Percentiles rank a stretch among this genome's conserved stretches.
These are phyloP conservation scores for Panicum miliaceum DNA, from an alignment of 176 grass and related monocot genomes.

Conservation along the genomic window DNA sequence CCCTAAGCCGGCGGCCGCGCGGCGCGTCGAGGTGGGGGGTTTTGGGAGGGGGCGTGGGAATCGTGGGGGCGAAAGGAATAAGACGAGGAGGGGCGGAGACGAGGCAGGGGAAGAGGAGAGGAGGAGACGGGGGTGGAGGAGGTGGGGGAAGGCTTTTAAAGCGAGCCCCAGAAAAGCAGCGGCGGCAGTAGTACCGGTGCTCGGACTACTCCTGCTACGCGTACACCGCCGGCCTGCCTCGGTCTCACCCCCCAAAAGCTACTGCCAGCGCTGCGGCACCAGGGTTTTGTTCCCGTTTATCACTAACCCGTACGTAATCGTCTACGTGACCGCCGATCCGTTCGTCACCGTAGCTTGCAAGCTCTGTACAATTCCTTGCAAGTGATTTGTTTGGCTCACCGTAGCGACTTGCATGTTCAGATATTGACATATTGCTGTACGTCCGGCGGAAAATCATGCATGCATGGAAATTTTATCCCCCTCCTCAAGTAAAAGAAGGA, in stretches of 20 bases:
- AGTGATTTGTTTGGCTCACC: background rate
- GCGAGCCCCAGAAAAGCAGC: slow-evolving; percentile 28
- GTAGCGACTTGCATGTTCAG: background rate
- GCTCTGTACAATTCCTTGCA: background rate
- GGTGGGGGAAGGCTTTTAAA: slow-evolving; percentile 59
- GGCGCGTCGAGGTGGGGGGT: slow-evolving; percentile 12
- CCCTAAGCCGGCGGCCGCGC: slow-evolving; percentile 40
- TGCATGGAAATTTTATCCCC: background rate
- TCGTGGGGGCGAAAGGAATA: slow-evolving; percentile 57
- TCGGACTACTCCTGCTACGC: slow-evolving; percentile 36
- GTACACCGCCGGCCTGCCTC: slow-evolving; percentile 33
- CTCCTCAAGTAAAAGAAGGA: background rate
- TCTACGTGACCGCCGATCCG: background rate
- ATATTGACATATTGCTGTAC: too few relatives aligned
- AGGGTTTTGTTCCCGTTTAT: background rate
- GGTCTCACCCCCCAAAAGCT: slow-evolving; percentile 23
- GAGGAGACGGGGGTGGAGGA: background rate
- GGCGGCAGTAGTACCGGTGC: slow-evolving; percentile 13
- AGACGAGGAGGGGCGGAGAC: slow-evolving; percentile 20
- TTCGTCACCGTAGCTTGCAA: too few relatives aligned
- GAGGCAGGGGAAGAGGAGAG: background rate
- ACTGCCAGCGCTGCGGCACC: background rate
- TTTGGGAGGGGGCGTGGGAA: slow-evolving; percentile 49
- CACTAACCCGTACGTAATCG: background rate
- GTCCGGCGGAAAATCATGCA: background rate